Evolutionary conservation across 345 rosid genomes (phyloP), one percentile per base, ranked within the genome.

Genomic region (Xanthoceras sorbifolium): DNA sequence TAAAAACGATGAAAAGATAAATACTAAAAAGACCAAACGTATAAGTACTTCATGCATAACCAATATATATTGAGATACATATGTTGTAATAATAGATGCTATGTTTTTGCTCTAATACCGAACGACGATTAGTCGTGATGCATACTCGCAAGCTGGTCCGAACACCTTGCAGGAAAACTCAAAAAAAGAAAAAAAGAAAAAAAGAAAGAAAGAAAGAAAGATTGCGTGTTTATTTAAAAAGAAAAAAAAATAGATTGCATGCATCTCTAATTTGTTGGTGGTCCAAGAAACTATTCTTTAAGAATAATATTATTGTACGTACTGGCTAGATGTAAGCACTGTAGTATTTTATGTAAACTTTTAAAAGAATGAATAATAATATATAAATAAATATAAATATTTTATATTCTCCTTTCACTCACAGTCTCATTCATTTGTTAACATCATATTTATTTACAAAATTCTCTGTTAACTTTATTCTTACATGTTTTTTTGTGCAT

Each of bases 391-490:
- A 36, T 22, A 3, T 29, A 4, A 5, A 9, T 50, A 28, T n/a
- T 32, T 31, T 32, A 54, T 71, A 25, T 60, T 72, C 75, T 38
- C 1, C 76, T 60, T 59, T 59, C 59, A 44, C 66, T 72, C 65
- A 25, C 31, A 11, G 6, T 38, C 60, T 73, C 69, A 62, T 74
- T 10, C 71, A 50, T 74, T 64, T 71, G 61, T 23, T 64, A 29
- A 46, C 67, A 44, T 64, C 71, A 63, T 32, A 64, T 50, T 31
- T 62, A 44, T 28, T 73, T 25, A 28, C 6, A 26, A 61, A 5
- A 14, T 69, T 50, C 22, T 52, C 46, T 74, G 46, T 69, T 61
- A 48, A 64, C 82, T 79, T 75, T 79, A 75, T 79, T 79, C 76
- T 29, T 48, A 9, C 64, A n/a, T 60, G 64, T 42, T 74, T 79